Conservation (phyloP, 495 filamentous ascomycete species). For the Neurospora cerealis region DNA sequence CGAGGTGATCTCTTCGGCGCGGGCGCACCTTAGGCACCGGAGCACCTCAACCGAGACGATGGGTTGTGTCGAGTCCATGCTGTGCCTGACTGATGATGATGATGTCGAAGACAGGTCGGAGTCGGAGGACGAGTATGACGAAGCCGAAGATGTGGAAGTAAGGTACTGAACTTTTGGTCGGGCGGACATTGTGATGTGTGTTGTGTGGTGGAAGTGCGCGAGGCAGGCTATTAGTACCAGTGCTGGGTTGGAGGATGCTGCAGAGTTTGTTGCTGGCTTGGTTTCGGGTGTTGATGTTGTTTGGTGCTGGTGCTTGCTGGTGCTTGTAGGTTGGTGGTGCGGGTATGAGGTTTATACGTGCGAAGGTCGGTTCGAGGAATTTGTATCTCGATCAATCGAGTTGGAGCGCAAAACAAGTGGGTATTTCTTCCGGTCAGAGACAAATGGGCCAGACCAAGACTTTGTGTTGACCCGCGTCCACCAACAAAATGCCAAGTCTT, state of each 20-base stretch:
- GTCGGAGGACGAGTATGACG: conserved; percentile 31
- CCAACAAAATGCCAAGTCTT: conserved; percentile 1
- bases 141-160: conserved; percentile 28
- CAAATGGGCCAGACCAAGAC: conserved; percentile 16
- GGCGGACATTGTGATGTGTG: conserved; percentile 24
- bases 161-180: conserved; percentile 28
- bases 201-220: not conserved
- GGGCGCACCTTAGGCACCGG: conserved; percentile 46
- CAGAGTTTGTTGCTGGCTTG: not conserved
- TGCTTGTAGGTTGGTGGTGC: not conserved
- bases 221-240: not conserved
- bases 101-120: conserved; percentile 26
- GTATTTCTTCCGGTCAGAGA: not conserved
- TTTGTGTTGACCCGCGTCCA: conserved; percentile 4
- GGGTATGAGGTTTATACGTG: not conserved
- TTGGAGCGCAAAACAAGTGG: not conserved
- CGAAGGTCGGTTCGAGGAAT: not conserved
- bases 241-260: not conserved
- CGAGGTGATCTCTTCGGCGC: conserved; percentile 42
- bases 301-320: not conserved
- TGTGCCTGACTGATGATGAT: conserved; percentile 16
- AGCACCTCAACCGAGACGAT: conserved; percentile 40
- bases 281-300: not conserved
- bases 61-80: conserved; percentile 35
- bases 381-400: not conserved